These are phyloP conservation scores for Metarhizium humberi DNA, from an alignment of 2,329 filamentous ascomycete species.

Conservation along the genomic window DNA sequence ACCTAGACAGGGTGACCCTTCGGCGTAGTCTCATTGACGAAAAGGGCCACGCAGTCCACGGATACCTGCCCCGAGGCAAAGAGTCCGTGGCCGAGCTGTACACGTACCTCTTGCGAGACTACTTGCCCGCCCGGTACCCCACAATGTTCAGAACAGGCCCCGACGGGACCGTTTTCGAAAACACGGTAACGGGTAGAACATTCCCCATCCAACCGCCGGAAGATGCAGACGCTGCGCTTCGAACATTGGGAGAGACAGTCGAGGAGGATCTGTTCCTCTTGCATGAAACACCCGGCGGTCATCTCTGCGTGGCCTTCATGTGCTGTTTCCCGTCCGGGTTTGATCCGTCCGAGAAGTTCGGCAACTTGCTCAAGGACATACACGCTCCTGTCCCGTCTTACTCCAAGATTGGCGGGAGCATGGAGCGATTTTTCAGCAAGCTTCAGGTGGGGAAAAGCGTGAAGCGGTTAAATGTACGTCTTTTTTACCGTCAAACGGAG, in stretches of 20 bases:
- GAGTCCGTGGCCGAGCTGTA: conserved; percentile 39
- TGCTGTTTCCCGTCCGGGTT: conserved; percentile 46
- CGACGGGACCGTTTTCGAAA: conserved; percentile 24
- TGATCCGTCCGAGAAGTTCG: conserved; percentile 40
- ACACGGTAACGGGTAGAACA: conserved; percentile 25
- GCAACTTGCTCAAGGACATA: conserved; percentile 36
- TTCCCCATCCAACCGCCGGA: conserved; percentile 19
- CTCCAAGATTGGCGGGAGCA: conserved; percentile 43
- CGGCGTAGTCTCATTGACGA: conserved; percentile 28
- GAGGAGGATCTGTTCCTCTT: conserved; percentile 48
- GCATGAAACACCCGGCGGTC: conserved; percentile 29
- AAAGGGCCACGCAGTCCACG: conserved; percentile 31
- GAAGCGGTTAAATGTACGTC: conserved; percentile 39
- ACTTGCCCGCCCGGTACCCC: conserved; percentile 40
- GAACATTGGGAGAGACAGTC: conserved; percentile 37
- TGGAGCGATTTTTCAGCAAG: conserved; percentile 43
- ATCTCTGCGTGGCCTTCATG: conserved; percentile 36
- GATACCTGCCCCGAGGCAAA: conserved; percentile 28
- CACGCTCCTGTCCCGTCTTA: conserved; percentile 44
- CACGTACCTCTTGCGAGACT: conserved; percentile 33
- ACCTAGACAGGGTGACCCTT: conserved; percentile 31
- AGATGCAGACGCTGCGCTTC: conserved; percentile 25
- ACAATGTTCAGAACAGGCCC: conserved; percentile 32
- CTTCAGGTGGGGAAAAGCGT: conserved; percentile 38
- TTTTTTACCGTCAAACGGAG: neutral